Percentiles rank a stretch among this genome's conserved stretches.
Evolutionary conservation across 257 asterid genomes (phyloP).

Genomic region (Solanum raphanifolium): DNA sequence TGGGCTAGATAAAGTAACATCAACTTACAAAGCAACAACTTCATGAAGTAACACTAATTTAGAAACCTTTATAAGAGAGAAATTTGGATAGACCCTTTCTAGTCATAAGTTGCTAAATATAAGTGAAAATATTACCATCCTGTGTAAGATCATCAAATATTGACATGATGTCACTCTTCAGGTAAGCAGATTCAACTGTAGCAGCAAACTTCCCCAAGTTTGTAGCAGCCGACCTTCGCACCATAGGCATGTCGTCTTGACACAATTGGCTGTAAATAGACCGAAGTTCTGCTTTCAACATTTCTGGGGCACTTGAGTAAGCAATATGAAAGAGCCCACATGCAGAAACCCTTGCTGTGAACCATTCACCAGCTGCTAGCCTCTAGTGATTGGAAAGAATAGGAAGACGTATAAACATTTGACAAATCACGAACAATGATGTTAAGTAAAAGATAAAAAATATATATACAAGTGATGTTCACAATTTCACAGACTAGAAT

Average conservation of each 20-base stretch:
- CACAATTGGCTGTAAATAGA: constrained; percentile 71
- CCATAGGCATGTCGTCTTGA: constrained; percentile 98
- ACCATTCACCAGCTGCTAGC: constrained; percentile 97
- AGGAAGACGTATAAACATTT: background rate
- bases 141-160: constrained; percentile 45
- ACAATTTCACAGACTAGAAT: background rate
- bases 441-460: background rate
- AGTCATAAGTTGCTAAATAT: background rate
- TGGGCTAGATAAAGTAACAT: background rate
- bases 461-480: background rate
- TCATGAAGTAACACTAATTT: background rate
- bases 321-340: constrained; percentile 93
- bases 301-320: constrained; percentile 71
- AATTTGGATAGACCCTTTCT: background rate
- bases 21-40: background rate
- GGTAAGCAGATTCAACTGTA: constrained; percentile 34
- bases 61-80: background rate
- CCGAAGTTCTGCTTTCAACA: constrained; percentile 70
- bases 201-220: constrained; percentile 46
- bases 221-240: constrained; percentile 87
- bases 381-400: constrained; percentile 34
- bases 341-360: constrained; percentile 92
- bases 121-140: constrained; percentile 22
- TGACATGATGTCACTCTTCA: constrained; percentile 36
- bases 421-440: background rate